A percentile compares a stretch with the other conserved stretches of the same genome.
phyloP scores from a whole-genome alignment of 2,329 filamentous ascomycete species.

The Cytospora leucostoma region DNA sequence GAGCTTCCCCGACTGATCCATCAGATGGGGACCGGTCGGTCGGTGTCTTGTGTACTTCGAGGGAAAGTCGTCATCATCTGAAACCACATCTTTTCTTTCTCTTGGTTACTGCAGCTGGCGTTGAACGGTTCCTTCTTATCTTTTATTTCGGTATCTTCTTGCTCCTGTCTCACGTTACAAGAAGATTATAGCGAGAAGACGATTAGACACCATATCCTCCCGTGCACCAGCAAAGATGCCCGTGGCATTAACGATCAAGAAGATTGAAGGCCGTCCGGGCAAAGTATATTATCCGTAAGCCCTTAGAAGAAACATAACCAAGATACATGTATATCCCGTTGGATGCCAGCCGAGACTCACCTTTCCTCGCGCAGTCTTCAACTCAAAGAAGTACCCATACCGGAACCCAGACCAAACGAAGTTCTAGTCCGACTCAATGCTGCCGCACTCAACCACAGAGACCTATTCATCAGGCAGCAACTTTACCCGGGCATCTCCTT shows the following conservation, averaged over 20 bases:
- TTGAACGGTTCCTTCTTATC: background rate
- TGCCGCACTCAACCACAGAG: conserved; percentile 89
- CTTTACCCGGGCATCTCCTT: conserved; percentile 88
- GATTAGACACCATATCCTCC: background rate
- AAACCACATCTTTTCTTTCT: no score
- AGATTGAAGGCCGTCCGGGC: conserved; percentile 80
- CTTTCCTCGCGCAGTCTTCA: conserved; percentile 47
- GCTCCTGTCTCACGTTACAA: background rate
- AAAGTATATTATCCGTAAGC: conserved; percentile 80
- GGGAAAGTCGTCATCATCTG: conserved; percentile 6
- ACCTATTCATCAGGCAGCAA: conserved; percentile 90
- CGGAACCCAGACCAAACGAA: conserved; percentile 64
- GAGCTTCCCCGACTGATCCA: background rate
- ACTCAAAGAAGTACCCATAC: conserved; percentile 62
- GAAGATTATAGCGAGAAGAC: background rate
- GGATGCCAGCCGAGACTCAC: background rate
- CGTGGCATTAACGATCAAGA: conserved; percentile 62
- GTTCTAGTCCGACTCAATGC: conserved; percentile 76
- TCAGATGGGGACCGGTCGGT: background rate
- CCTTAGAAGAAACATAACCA: background rate
- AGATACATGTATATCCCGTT: background rate
- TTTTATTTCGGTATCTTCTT: background rate
- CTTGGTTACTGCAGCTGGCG: background rate
- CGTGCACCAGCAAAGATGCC: conserved; percentile 44
- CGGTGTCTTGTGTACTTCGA: background rate